Evolutionary conservation across 2,329 filamentous ascomycete species (phyloP).

Genomic region (Microdochium nivale): DNA sequence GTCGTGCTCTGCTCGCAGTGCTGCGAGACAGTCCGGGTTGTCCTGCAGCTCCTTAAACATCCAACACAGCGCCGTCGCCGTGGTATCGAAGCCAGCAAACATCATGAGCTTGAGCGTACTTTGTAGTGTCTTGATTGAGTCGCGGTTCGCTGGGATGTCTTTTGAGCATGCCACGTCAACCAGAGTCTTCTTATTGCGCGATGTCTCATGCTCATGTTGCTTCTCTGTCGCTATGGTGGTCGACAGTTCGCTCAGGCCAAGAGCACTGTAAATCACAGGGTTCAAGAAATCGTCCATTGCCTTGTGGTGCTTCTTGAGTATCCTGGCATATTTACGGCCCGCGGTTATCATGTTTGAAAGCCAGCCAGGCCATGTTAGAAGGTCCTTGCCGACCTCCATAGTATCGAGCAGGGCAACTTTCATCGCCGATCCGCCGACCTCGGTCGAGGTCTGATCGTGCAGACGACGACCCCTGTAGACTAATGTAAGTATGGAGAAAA

Average conservation of each 20-base stretch:
- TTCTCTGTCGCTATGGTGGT: not conserved
- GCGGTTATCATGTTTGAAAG: slow-evolving; percentile 4
- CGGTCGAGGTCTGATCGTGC: slow-evolving; percentile 10
- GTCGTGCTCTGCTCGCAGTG: slow-evolving; percentile 26
- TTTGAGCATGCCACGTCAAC: slow-evolving; percentile 8
- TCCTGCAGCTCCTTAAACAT: slow-evolving; percentile 29
- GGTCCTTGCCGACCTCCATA: slow-evolving; percentile 7
- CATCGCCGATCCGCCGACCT: slow-evolving; percentile 7
- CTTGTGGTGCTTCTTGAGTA: slow-evolving; percentile 9
- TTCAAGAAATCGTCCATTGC: slow-evolving; percentile 6
- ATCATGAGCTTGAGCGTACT: slow-evolving; percentile 21
- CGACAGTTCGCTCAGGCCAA: slow-evolving; percentile 8
- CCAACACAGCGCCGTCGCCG: slow-evolving; percentile 46
- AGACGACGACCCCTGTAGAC: slow-evolving; percentile 10
- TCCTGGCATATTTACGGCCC: slow-evolving; percentile 11
- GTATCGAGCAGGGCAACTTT: slow-evolving; percentile 10
- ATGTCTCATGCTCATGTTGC: slow-evolving; percentile 3
- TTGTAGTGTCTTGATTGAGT: slow-evolving; percentile 5
- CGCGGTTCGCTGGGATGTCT: slow-evolving; percentile 5
- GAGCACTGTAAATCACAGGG: slow-evolving; percentile 16
- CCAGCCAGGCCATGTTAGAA: slow-evolving; percentile 11
- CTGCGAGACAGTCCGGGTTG: slow-evolving; percentile 13
- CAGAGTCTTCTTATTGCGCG: not conserved
- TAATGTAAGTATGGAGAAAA: not conserved
- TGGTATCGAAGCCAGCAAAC: slow-evolving; percentile 57